Percentiles rank a stretch among this genome's conserved stretches.
Conservation (phyloP, 495 filamentous ascomycete species). For the Tuber brumale region DNA sequence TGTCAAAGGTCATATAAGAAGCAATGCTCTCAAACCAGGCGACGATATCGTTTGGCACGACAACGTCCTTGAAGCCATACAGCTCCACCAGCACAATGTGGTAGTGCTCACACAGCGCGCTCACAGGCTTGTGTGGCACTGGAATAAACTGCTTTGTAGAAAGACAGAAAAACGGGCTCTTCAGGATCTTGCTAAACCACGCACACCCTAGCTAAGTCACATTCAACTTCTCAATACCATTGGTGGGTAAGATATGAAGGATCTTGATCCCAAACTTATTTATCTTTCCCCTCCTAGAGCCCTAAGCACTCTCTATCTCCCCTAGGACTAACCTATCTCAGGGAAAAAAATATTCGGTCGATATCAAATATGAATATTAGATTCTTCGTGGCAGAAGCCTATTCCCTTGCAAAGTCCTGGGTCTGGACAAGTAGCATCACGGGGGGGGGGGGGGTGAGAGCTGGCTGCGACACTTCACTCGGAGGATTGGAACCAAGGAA, state of each 20-base stretch:
- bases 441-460: constrained; percentile 48
- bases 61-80: constrained; percentile 61
- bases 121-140: constrained; percentile 55
- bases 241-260: constrained; percentile 64
- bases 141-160: constrained; percentile 51
- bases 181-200: constrained; percentile 55
- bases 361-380: constrained; percentile 65
- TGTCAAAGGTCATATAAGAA: constrained; percentile 56
- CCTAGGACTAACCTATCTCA: constrained; percentile 59
- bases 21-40: constrained; percentile 56
- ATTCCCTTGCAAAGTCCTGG: constrained; percentile 60
- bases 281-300: constrained; percentile 55
- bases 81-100: constrained; percentile 56
- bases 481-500: constrained; percentile 66
- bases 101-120: constrained; percentile 58
- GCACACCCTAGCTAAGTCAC: constrained; percentile 45
- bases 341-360: constrained; percentile 60
- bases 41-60: constrained; percentile 62
- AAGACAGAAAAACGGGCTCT: constrained; percentile 49
- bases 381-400: constrained; percentile 59
- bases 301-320: constrained; percentile 52
- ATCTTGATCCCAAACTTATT: constrained; percentile 65
- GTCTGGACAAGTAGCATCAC: constrained; percentile 61
- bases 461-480: constrained; percentile 62
- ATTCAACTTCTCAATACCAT: constrained; percentile 60